Base-by-base conservation (phyloP, 2,329 filamentous ascomycete genomes). In the Colletotrichum australisinense region DNA sequence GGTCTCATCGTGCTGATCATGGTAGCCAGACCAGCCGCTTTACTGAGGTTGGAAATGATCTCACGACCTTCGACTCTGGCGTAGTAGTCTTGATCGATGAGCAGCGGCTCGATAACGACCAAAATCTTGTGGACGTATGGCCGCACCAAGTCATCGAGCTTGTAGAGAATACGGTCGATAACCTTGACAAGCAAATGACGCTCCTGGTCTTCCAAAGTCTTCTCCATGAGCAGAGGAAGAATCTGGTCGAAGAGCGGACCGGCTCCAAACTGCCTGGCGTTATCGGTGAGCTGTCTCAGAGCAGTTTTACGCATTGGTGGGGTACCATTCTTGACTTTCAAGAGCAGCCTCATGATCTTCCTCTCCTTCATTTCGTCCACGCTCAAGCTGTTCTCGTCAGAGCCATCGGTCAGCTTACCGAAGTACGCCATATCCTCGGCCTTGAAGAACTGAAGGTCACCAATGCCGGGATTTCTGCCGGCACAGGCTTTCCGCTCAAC, bases 1-100 rank as follows among this genome's bases (percentile, higher is more conserved):
- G 97, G 97, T 79, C 97, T 90, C 97, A 99, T 99, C 9, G 95
- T 98, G 84, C 95, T 98, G 82, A 99, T 99, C 97, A 99, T 99
- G 78, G 97, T 97, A 22, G 97, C 97, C 67, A 99, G 90, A 81
- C 97, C 97, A 75, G 97, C 97, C 28, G 97, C 97, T 84, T 99
- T 99, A 81, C 94, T 94, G 63, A 99, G 90, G 82, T 99, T 99
- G 68, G 96, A 98, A 78, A 99, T 99, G 78, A 99, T 99, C 83
- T 99, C 97, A 77, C 97, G 94, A 83, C 97, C 97, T 83, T 99
- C 97, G 5, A 99, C 97, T 82, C 97, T 93, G 55, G 97, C 97
- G 83, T 99, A 99, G 85, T 99, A 99, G 84, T 99, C 97, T 85
- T 99, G 97, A 81, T 99, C 97, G 79, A 99, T 99, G 76, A 99